These are phyloP conservation scores for Dalbergia oliveri DNA, from an alignment of 306 rosid species.

Conservation along the genomic window DNA sequence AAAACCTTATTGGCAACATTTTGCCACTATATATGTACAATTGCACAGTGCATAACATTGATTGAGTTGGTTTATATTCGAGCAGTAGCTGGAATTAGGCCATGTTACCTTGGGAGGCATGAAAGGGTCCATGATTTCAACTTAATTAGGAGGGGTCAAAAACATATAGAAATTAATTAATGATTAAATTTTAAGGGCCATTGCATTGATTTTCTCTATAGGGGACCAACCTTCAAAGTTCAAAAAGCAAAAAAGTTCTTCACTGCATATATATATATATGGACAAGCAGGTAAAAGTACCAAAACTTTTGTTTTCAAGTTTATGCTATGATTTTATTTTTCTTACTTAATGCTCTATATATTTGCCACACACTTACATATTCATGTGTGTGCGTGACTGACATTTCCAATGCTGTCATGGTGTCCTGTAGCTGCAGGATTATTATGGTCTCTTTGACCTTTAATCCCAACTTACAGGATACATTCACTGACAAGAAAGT, in stretches of 20 bases:
- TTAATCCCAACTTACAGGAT: constrained; percentile 52
- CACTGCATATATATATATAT: not conserved
- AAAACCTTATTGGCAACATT: constrained; percentile 42
- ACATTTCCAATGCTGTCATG: constrained; percentile 56
- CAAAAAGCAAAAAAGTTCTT: not conserved
- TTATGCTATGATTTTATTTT: not conserved
- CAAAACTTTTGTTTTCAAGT: constrained; percentile 38
- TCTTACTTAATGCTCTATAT: not conserved
- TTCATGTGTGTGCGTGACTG: constrained; percentile 56
- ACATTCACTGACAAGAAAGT: constrained; percentile 52
- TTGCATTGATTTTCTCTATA: constrained; percentile 8
- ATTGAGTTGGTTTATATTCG: constrained; percentile 36
- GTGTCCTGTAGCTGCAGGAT: constrained; percentile 47
- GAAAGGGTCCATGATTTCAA: constrained; percentile 33
- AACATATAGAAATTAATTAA: constrained; percentile 34
- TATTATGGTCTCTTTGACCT: constrained; percentile 56
- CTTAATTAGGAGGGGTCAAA: constrained; percentile 37
- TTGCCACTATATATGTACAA: constrained; percentile 34
- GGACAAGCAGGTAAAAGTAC: constrained; percentile 35
- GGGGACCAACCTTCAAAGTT: not conserved
- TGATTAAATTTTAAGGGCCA: constrained; percentile 12
- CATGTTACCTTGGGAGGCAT: constrained; percentile 21
- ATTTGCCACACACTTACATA: constrained; percentile 38
- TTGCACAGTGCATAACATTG: constrained; percentile 18
- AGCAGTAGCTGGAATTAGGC: constrained; percentile 23